Evolutionary conservation across 257 asterid species (phyloP), one percentile per base, ranked within the genome.

Genomic region (Nicotiana obtusifolia): DNA sequence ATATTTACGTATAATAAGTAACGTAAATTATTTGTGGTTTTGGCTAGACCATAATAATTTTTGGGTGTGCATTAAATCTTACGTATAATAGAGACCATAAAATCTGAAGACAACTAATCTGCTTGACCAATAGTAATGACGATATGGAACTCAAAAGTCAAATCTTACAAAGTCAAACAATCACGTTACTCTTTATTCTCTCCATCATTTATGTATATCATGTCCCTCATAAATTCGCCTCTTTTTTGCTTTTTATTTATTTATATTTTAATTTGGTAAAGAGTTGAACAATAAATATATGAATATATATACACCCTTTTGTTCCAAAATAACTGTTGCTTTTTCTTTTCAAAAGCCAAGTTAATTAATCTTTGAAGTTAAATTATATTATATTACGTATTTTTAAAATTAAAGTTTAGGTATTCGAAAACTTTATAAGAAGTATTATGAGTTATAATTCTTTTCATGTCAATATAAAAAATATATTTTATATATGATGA

Each of bases 181-280:
- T 73, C 78, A 73, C 41, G 61, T 73, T 73, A 73, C 22, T 73
- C 49, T 47, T 41, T 41, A 41, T 69, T 41, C 57, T 73, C 61
- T 47, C 41, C 22, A 44, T 71, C 33, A 22, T 73, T 73, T 73
- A 44, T 47, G 37, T 73, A 47, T 47, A 47, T 47, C 61, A 22
- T 22, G 59, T 47, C 60, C 78, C n/a, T 11, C 33, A 41, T 68
- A 37, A n/a, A 14, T 22, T 47, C 61, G 15, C 24, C 37, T 47
- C 0, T 7, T 16, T 30, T 47, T 41, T 71, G 10, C 2, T 11
- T 14, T 24, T 1, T 5, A 17, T 14, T 49, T 49, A 52, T 44
- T 44, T 44, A 44, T 10, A 13, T 52, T 52, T 11, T 13, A 13
- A 52, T 37, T 68, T 68, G 4, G 57, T 20, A n/a, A 20, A 47